phyloP scores from a whole-genome alignment of 495 filamentous ascomycete species.

The Amphirosellinia nigrospora region DNA sequence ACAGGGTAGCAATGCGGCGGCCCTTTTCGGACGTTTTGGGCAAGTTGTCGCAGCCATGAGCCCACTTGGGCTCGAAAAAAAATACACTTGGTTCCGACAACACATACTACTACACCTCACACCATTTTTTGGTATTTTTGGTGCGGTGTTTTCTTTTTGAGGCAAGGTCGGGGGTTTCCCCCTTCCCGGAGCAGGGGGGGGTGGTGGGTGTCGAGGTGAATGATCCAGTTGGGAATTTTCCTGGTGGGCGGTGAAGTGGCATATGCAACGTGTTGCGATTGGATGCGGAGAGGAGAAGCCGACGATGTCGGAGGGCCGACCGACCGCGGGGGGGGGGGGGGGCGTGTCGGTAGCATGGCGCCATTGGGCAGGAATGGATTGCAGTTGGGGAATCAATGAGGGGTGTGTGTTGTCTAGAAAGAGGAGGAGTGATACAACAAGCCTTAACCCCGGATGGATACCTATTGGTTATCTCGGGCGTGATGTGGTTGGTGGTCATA shows the following conservation, averaged over 20 bases:
- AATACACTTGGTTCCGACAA: background rate
- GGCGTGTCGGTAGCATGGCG: constrained; percentile 8
- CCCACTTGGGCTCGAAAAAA: background rate
- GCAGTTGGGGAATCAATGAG: background rate
- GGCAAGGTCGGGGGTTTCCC: background rate
- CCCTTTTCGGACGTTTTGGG: background rate
- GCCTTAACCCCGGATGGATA: constrained; percentile 8
- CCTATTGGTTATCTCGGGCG: constrained; percentile 13
- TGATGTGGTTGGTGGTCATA: constrained; percentile 19
- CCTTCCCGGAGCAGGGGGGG: background rate
- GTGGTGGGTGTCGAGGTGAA: constrained; percentile 10
- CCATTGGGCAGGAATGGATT: constrained; percentile 27
- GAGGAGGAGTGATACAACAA: constrained; percentile 2
- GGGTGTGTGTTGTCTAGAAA: background rate
- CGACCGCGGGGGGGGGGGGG: no score
- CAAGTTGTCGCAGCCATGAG: constrained; percentile 9
- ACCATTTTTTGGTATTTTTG: background rate
- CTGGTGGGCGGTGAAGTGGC: constrained; percentile 12
- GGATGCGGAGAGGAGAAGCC: background rate
- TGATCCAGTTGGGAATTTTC: constrained; percentile 15
- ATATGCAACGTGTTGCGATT: constrained; percentile 3
- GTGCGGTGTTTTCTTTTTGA: constrained; percentile 18
- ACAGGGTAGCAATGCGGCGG: background rate
- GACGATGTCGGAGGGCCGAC: constrained; percentile 24
- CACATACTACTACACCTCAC: constrained; percentile 3